Base-by-base conservation (phyloP, 768 basidiomycete species). In the Podaxis sp. region DNA sequence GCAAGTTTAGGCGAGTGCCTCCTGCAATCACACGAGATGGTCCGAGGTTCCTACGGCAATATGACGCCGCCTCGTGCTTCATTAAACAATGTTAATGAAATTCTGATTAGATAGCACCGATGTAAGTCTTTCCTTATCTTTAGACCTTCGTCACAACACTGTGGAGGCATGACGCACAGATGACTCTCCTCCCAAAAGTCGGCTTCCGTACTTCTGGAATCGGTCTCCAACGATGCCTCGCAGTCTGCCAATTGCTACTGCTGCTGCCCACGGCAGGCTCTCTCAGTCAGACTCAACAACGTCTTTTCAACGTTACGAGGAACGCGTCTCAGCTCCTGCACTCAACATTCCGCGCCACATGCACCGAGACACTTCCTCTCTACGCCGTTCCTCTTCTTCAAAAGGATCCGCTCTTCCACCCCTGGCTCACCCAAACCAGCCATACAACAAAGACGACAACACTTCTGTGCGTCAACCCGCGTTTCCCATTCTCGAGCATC, bases 151-250 rank as follows among this genome's bases (percentile, higher is more conserved):
- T 9, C 51, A 53, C 15, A 19, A 11, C 19, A 38, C 38, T n/a
- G 54, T 55, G 54, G 54, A 55, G 54, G 12, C 19, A 40, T 55
- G 54, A 55, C 36, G 37, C 54, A 40, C 38, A 24, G 24, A n/a
- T 19, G 13, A 25, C 4, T 5, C 53, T 37, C 11, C 33, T 22
- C 4, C 53, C 33, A 37, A 49, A 43, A n/a, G n/a, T 50, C 22
- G 8, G 24, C 49, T 5, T 24, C 19, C 11, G 13, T 3, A 24
- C 22, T 12, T 24, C 49, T 27, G 2, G 12, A 33, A 9, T 33
- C 33, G 9, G 3, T 24, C 36, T 51, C 6, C 29, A 27, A n/a
- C 36, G 8, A 59, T 59, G 58, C 49, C 36, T 38, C 47, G 19
- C 22, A 51, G 58, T 40, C 49, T 27, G 13, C 22, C 47, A 8